Base-by-base conservation (phyloP, 192 early-diverging fungal species). In the Linderina pennispora region DNA sequence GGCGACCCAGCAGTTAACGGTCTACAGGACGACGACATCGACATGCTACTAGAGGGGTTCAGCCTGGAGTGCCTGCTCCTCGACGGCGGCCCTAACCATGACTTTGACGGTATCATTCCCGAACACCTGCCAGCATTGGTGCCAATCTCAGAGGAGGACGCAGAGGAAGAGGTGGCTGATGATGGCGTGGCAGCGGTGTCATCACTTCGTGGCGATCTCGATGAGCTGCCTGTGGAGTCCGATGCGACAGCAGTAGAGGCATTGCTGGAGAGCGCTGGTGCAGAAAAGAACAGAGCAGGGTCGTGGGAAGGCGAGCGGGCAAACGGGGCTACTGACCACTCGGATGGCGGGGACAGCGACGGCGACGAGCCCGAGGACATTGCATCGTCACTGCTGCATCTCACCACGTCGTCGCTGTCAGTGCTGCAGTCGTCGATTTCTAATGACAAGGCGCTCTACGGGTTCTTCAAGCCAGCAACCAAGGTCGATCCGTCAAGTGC, bases 81-180 rank as follows among this genome's bases (percentile, higher is more conserved):
- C 0, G 52, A 58, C 11, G 52, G 28, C 7, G 53, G 40, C 35
- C 36, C 52, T 43, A 40, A 32, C 1, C 56, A 64, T 31, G 52
- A 36, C 22, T 49, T 58, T 6, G 45, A 55, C 3, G 56, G 43
- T 18, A 33, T 38, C 15, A 49, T 63, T 8, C 55, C 62, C 36
- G 36, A 60, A 3, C 67, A 71, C 34, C 28, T 71, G 31, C 67
- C 67, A 17, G 55, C 61, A 16, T 41, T 64, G 11, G 56, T 55
- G 19, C 19, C 48, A 14, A 21, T 59, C 9, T 24, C 34, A 14
- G 52, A 47, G 19, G 10, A 36, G n/a, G 43, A 36, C 21, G 51
- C 48, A 4, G 36, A 45, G 10, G 50, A 31, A 16, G 26, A 18
- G 40, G 10, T 23, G 5, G 13, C 15, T 9, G 17, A 8, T 11